Evolutionary conservation across 2,329 filamentous ascomycete genomes (phyloP).

Genomic region (Pseudogymnoascus verrucosus): DNA sequence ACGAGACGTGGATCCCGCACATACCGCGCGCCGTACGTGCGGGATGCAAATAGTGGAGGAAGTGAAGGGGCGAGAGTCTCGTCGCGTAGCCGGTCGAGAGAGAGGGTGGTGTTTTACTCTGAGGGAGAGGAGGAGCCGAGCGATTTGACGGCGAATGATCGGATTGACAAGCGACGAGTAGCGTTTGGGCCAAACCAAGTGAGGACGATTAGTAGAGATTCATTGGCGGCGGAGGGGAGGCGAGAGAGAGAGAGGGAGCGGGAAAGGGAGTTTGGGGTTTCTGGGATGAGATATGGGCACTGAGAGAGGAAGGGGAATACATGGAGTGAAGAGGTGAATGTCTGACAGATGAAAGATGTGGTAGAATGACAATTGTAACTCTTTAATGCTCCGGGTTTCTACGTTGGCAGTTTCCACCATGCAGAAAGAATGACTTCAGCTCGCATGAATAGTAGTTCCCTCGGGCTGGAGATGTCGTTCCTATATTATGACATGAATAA

Average conservation of each 20-base stretch:
- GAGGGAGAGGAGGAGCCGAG: neutral
- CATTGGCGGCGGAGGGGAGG: neutral
- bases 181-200: neutral
- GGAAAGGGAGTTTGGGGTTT: neutral
- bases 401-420: neutral
- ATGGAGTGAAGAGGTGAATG: neutral
- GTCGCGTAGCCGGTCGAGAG: neutral
- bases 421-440: neutral
- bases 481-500: neutral
- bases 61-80: neutral
- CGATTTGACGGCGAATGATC: constrained; percentile 3
- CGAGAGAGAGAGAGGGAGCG: neutral
- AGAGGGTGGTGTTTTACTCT: neutral
- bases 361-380: neutral
- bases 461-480: too few relatives aligned
- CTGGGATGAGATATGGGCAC: neutral
- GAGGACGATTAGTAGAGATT: constrained; percentile 1
- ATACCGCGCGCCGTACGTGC: neutral
- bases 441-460: too few relatives aligned
- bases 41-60: neutral
- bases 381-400: neutral
- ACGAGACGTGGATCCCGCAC: neutral
- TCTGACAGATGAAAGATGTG: neutral
- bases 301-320: neutral
- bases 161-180: constrained; percentile 1